phyloP scores from a whole-genome alignment of 768 basidiomycete species.

The Rhodotorula graminis region DNA sequence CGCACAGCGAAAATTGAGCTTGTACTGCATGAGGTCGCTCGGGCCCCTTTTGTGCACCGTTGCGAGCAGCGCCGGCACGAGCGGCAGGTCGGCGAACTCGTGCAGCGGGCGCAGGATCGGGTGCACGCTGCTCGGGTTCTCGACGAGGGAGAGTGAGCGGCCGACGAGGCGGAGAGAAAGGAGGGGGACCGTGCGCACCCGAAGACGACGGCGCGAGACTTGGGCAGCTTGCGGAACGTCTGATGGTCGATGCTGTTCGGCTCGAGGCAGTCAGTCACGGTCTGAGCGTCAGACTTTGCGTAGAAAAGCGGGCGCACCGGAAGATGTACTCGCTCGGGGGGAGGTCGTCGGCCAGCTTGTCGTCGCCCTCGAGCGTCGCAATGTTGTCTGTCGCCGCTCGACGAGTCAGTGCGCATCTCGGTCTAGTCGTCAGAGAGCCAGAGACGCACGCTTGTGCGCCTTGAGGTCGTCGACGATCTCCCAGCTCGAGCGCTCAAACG shows the following conservation, averaged over 20 bases:
- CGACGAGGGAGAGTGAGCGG: too few species aligned
- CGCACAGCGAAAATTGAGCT: slow-evolving; percentile 16
- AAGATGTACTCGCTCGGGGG: slow-evolving; percentile 46
- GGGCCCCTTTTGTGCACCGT: slow-evolving; percentile 46
- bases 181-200: slow-evolving; percentile 42
- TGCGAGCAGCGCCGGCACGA: slow-evolving; percentile 46
- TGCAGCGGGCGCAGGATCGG: slow-evolving; percentile 46
- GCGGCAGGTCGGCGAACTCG: slow-evolving; percentile 46
- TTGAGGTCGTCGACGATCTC: slow-evolving; percentile 47
- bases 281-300: too few species aligned
- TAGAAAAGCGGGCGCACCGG: slow-evolving; percentile 24
- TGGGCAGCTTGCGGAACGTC: slow-evolving; percentile 49
- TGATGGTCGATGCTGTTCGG: slow-evolving; percentile 47
- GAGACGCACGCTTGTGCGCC: slow-evolving; percentile 36
- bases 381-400: slow-evolving; percentile 32
- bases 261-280: neutral
- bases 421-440: too few species aligned
- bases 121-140: slow-evolving; percentile 41
- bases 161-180: too few species aligned
- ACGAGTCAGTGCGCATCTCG: neutral
- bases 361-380: slow-evolving; percentile 6
- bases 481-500: slow-evolving; percentile 49
- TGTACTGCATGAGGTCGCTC: slow-evolving; percentile 44
- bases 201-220: slow-evolving; percentile 46
- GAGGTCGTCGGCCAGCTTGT: slow-evolving; percentile 30